phyloP scores from a whole-genome alignment of 176 grass and related monocot species.

The Avena eriantha region DNA sequence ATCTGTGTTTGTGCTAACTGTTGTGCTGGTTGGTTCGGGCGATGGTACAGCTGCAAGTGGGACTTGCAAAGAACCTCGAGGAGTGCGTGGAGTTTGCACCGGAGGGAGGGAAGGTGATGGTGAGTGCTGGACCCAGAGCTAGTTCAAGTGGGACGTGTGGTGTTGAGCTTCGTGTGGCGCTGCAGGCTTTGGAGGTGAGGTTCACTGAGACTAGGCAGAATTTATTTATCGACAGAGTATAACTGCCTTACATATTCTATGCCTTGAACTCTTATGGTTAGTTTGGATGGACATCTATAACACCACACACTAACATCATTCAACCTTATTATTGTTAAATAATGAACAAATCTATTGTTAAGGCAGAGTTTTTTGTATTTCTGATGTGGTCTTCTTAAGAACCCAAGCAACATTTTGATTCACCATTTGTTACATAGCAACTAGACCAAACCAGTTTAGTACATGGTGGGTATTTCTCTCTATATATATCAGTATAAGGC shows the following conservation, averaged over 20 bases:
- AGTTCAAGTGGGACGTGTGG: constrained; percentile 5
- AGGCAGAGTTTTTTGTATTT: neutral
- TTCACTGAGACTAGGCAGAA: constrained; percentile 35
- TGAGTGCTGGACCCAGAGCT: constrained; percentile 49
- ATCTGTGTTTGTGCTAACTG: constrained; percentile 46
- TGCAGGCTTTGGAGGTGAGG: constrained; percentile 83
- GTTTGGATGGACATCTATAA: constrained; percentile 17
- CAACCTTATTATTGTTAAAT: constrained; percentile 19
- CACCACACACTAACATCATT: constrained; percentile 25
- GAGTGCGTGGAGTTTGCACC: constrained; percentile 65
- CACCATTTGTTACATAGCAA: neutral
- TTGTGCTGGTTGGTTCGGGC: constrained; percentile 31
- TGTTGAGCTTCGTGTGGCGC: constrained; percentile 58
- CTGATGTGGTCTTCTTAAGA: neutral
- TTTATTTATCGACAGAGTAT: constrained; percentile 20
- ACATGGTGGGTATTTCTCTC: neutral
- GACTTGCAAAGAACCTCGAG: constrained; percentile 59
- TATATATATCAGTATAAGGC: constrained; percentile 5
- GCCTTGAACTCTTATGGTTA: neutral
- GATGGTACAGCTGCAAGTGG: constrained; percentile 72
- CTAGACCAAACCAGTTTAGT: constrained; percentile 33
- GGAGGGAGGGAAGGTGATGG: constrained; percentile 59
- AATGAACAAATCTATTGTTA: neutral
- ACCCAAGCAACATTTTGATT: neutral
- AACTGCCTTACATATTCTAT: constrained; percentile 16